Evolutionary conservation across 2,329 filamentous ascomycete genomes (phyloP).

Genomic region (Aureobasidium sp.): DNA sequence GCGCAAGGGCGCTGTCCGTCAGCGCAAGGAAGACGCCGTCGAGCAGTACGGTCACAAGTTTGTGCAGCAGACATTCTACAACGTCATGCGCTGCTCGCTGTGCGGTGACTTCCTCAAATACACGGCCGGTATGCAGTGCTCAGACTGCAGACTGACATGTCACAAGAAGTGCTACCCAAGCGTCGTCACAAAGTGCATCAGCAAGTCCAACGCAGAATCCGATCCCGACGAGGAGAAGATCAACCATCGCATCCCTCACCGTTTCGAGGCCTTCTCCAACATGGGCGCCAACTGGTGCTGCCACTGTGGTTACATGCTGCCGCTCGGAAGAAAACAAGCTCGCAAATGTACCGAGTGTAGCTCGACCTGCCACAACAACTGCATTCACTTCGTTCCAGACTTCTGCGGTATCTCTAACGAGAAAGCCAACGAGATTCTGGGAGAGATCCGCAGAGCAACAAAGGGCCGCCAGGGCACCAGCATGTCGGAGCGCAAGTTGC

Average conservation of each 20-base stretch:
- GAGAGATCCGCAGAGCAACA: constrained; percentile 66
- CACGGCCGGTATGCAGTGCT: constrained; percentile 96
- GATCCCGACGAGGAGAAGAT: constrained; percentile 99
- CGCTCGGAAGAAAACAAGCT: constrained; percentile 90
- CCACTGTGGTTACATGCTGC: constrained; percentile 92
- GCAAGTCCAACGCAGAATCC: constrained; percentile 96
- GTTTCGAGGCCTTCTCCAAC: constrained; percentile 94
- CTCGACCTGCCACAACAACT: constrained; percentile 84
- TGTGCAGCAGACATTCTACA: constrained; percentile 97
- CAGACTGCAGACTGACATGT: constrained; percentile 99
- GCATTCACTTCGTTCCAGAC: constrained; percentile 91
- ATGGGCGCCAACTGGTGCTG: constrained; percentile 99
- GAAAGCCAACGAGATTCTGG: constrained; percentile 85
- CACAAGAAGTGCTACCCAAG: constrained; percentile 95
- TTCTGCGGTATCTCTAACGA: constrained; percentile 99
- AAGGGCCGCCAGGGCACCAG: constrained; percentile 58
- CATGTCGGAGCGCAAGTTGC: constrained; percentile 61
- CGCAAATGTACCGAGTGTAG: constrained; percentile 92
- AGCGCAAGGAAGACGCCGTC: constrained; percentile 95
- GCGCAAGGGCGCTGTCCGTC: constrained; percentile 90
- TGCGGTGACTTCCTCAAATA: constrained; percentile 99
- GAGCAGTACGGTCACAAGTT: constrained; percentile 99
- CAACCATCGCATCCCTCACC: constrained; percentile 97
- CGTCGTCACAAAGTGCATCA: constrained; percentile 98
- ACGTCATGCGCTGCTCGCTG: constrained; percentile 98